Evolutionary conservation across 2,329 filamentous ascomycete genomes (phyloP), one percentile per base, ranked within the genome.

Genomic region (Dactylellina cionopaga): DNA sequence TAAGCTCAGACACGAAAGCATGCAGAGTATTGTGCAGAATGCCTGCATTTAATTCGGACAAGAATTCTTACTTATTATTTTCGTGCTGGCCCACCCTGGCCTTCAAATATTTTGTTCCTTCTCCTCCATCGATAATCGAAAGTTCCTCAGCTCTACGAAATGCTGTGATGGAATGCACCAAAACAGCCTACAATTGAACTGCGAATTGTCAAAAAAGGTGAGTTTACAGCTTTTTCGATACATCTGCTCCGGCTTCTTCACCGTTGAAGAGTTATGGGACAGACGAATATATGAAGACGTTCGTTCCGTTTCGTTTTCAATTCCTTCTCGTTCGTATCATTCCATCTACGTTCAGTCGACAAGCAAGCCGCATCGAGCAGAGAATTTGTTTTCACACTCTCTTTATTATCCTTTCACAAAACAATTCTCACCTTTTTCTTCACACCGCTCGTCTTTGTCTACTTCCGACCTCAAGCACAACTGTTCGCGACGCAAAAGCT

Each of bases 371-470:
- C 68, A 72, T 72, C 68, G 59, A 65, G 68, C 59, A 59, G 68
- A 72, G 68, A 72, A 72, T 72, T 72, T 59, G 52, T 72, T 72
- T 60, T 59, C 68, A 64, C 68, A 72, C 68, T 65, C 68, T 72
- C 56, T 64, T 72, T 72, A 59, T 59, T 56, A 43, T 72, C 27
- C 51, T 65, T 65, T 59, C 29, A 13, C 44, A 29, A 72, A 55
- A 29, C 55, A 72, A 65, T 65, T 65, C 60, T 65, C 47, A 43
- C 25, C 31, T 7, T 35, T 44, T 46, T 41, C 52, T 58, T 49
- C 22, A 47, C 51, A 29, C 54, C 41, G 59, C 51, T 72, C 68
- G 35, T 47, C 44, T 72, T 71, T 71, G 59, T 54, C 59, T 52
- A 58, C 49, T 51, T 72, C 68, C 68, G 68, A 65, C 56, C 47